Percentiles rank a stretch among this genome's conserved stretches.
Evolutionary conservation across 2,329 filamentous ascomycete genomes (phyloP).

Genomic region (Colletotrichum graminicola): DNA sequence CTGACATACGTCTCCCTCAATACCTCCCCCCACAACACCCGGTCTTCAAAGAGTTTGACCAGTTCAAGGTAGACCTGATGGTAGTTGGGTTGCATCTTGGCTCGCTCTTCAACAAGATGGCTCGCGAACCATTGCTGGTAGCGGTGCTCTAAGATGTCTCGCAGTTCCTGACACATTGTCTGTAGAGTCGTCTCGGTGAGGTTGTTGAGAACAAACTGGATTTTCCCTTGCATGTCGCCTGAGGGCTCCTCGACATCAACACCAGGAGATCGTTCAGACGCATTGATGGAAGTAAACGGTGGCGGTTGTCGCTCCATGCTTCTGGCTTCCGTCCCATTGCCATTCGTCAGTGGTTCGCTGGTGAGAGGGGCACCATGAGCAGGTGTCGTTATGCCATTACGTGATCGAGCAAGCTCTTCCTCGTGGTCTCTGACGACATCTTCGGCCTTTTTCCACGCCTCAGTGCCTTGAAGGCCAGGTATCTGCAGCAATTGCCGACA

Average conservation of each 20-base stretch:
- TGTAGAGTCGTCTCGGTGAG: conserved; percentile 91
- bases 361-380: conserved; percentile 52
- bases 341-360: conserved; percentile 74
- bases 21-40: conserved; percentile 86
- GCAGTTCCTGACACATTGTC: conserved; percentile 85
- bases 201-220: conserved; percentile 97
- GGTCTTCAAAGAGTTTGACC: conserved; percentile 84
- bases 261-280: conserved; percentile 75
- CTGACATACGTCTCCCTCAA: conserved; percentile 92
- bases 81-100: conserved; percentile 97
- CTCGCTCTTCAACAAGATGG: conserved; percentile 94
- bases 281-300: conserved; percentile 82
- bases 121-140: conserved; percentile 97
- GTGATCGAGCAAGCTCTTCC: conserved; percentile 68
- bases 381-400: conserved; percentile 62
- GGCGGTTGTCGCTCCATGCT: conserved; percentile 71
- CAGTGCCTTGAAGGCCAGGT: conserved; percentile 83
- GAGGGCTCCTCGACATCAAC: conserved; percentile 83
- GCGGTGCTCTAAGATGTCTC: conserved; percentile 80
- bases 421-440: conserved; percentile 80
- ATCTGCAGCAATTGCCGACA: conserved; percentile 88
- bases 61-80: conserved; percentile 93
- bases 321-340: conserved; percentile 73
- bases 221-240: conserved; percentile 89
- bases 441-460: conserved; percentile 85